Base-by-base conservation (phyloP, 2,329 filamentous ascomycete species). In the Aspergillus niger region DNA sequence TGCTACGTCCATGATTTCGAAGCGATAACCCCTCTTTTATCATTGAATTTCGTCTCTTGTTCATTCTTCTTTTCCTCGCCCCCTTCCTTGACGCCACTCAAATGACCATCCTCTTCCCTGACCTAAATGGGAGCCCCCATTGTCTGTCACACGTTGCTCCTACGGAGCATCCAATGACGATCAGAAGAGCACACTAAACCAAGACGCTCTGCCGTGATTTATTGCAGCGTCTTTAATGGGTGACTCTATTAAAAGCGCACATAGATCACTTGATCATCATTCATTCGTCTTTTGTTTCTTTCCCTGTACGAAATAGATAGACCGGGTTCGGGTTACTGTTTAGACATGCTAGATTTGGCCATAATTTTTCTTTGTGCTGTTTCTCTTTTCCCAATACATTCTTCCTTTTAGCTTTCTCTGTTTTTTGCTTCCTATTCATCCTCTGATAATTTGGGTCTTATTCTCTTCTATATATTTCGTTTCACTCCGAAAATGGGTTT, bases 251-350 rank as follows among this genome's bases (percentile, higher is more conserved):
- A 36, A 11, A 11, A 28, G 8, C 24, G 39, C 44, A 41, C 39
- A 32, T 36, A 44, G 26, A 38, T 17, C 50, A 54, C 62, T 63
- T 65, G 52, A 59, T 64, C 39, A 44, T 60, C 32, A 50, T 57
- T 55, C 1, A 30, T 30, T 30, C 28, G 28, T 30, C 28, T 30
- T 65, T 57, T 55, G 53, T 62, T 64, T 60, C 28, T 62, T 65
- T 61, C 60, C 60, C 60, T 66, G 64, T 65, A 65, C 64, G 67
- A 68, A 66, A 69, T 68, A 65, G 65, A 72, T 73, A 73, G 70
- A 72, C 63, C 54, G 60, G 67, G 62, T 63, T 58, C 63, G 63
- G 59, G 58, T 57, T 62, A 60, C 41, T 60, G 43, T 59, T 61
- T 61, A 67, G 66, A 66, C 49, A 60, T 62, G 47, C 52, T 60